Evolutionary conservation across 192 early-diverging fungal species (phyloP).

Genomic region (Gigaspora rosea): DNA sequence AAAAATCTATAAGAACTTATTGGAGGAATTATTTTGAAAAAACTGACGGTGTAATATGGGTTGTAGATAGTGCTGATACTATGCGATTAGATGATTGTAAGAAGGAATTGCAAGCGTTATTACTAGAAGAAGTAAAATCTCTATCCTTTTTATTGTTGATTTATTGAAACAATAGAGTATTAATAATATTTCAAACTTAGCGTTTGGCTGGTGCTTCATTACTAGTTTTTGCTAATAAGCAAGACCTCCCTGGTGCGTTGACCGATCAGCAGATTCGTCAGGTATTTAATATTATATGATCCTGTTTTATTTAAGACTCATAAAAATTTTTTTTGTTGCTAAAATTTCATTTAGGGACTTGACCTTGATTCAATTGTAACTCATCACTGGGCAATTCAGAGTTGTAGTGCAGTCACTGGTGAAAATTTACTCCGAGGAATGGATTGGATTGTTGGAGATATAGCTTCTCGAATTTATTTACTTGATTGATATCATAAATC

Average conservation of each 20-base stretch:
- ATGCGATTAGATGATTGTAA: constrained; percentile 79
- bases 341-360: constrained; percentile 50
- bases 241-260: constrained; percentile 88
- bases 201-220: constrained; percentile 90
- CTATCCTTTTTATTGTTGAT: background rate
- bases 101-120: constrained; percentile 70
- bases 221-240: constrained; percentile 97
- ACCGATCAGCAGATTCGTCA: constrained; percentile 64
- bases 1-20: constrained; percentile 94
- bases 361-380: constrained; percentile 70
- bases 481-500: constrained; percentile 48
- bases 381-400: constrained; percentile 92
- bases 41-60: constrained; percentile 97
- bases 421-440: constrained; percentile 85
- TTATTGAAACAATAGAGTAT: background rate
- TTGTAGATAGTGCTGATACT: constrained; percentile 93
- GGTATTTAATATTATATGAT: too few species aligned
- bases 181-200: constrained; percentile 35
- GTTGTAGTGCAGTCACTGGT: constrained; percentile 89
- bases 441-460: constrained; percentile 93
- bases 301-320: too few species aligned
- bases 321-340: too few species aligned
- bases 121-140: constrained; percentile 81
- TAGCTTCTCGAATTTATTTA: constrained; percentile 85
- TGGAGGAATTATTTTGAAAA: constrained; percentile 99